phyloP scores from a whole-genome alignment of 345 rosid species.

The Aquilaria malaccensis region DNA sequence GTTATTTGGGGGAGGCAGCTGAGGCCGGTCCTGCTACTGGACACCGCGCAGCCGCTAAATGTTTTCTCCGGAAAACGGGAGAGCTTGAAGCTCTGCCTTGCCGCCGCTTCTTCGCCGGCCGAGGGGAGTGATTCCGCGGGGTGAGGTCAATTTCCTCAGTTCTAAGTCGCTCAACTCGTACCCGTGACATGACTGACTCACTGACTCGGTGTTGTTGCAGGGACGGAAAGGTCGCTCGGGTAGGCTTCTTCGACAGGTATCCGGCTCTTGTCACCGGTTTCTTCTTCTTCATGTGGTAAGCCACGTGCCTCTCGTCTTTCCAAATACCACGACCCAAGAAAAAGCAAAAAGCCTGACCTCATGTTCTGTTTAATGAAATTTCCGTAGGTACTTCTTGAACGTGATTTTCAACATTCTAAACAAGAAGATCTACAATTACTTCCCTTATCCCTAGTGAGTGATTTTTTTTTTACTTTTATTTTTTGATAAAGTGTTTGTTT shows the following conservation, averaged over 20 bases:
- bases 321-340: background rate
- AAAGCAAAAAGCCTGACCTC: background rate
- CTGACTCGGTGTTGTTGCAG: constrained; percentile 36
- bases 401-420: constrained; percentile 95
- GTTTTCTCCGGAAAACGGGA: constrained; percentile 27
- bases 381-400: constrained; percentile 74
- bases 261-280: constrained; percentile 86
- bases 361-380: background rate
- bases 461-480: background rate
- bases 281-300: constrained; percentile 98
- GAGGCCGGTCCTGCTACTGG: constrained; percentile 60
- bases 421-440: constrained; percentile 98
- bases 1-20: constrained; percentile 81
- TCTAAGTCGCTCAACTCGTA: constrained; percentile 22
- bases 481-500: background rate
- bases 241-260: constrained; percentile 60
- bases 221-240: constrained; percentile 44
- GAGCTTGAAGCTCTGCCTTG: constrained; percentile 38
- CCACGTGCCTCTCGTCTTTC: constrained; percentile 1
- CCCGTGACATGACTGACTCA: constrained; percentile 26
- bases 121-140: constrained; percentile 89
- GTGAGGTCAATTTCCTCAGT: constrained; percentile 89
- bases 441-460: constrained; percentile 94
- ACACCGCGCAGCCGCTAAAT: constrained; percentile 18
- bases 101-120: constrained; percentile 68